Conservation (phyloP, 306 rosid genomes). For the Cyclanthera cordifolia region DNA sequence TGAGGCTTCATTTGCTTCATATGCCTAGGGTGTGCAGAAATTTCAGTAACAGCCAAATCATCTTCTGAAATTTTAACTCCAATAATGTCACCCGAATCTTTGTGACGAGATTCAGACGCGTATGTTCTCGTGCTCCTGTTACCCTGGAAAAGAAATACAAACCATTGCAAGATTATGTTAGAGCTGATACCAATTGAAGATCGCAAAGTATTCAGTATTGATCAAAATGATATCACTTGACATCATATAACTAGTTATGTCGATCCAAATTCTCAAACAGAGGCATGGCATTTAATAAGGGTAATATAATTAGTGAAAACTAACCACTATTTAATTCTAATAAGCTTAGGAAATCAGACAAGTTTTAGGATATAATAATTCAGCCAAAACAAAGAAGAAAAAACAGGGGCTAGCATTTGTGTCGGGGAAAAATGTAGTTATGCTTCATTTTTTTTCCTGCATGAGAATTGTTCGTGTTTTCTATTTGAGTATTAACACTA, state of each 20-base stretch:
- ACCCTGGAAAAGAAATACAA: conserved; percentile 34
- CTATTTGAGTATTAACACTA: neutral
- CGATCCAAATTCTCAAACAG: neutral
- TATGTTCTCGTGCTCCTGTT: conserved; percentile 68
- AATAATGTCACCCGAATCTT: conserved; percentile 23
- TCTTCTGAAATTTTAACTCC: conserved; percentile 46
- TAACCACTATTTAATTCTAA: neutral
- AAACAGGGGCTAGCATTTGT: neutral
- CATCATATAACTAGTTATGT: neutral
- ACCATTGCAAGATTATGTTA: neutral
- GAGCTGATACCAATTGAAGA: neutral
- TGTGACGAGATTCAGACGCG: conserved; percentile 44
- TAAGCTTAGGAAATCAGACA: neutral
- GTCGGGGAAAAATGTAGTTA: neutral
- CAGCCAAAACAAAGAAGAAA: neutral
- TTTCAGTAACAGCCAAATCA: conserved; percentile 32
- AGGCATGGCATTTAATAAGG: neutral
- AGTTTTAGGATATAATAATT: neutral
- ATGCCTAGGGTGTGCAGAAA: conserved; percentile 78
- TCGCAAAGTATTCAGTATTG: neutral
- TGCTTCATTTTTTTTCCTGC: neutral
- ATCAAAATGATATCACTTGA: neutral
- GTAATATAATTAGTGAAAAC: neutral
- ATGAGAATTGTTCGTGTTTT: neutral
- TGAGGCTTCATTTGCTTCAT: conserved; percentile 80